These are phyloP conservation scores for Adenanthera pavonina DNA, from an alignment of 306 rosid genomes.

Conservation along the genomic window DNA sequence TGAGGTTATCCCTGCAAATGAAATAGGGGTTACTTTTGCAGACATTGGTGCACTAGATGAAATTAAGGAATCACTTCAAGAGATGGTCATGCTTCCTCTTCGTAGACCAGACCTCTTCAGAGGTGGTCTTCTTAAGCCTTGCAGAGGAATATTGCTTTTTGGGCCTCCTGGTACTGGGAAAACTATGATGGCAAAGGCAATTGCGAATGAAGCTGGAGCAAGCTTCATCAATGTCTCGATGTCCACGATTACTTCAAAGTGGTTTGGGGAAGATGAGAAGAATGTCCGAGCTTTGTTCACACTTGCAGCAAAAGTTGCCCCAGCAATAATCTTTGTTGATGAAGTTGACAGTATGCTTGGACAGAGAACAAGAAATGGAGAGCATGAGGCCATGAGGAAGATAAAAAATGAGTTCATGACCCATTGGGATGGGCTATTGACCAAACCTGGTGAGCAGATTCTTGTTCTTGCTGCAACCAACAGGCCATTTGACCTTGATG, in stretches of 20 bases:
- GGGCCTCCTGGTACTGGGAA: conserved; percentile 82
- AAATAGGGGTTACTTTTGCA: conserved; percentile 72
- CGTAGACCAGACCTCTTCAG: conserved; percentile 76
- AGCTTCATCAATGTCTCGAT: conserved; percentile 73
- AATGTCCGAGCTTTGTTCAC: conserved; percentile 71
- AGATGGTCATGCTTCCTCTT: conserved; percentile 71
- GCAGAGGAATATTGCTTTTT: conserved; percentile 70
- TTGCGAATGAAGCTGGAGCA: conserved; percentile 75
- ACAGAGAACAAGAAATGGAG: conserved; percentile 69
- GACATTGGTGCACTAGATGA: conserved; percentile 71
- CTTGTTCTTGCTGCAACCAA: conserved; percentile 82
- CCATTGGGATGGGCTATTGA: conserved; percentile 76
- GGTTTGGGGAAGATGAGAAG: conserved; percentile 82
- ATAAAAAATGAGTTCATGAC: conserved; percentile 76
- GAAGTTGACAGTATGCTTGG: conserved; percentile 86
- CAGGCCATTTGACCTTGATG: conserved; percentile 85
- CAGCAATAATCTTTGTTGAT: conserved; percentile 70
- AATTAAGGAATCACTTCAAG: conserved; percentile 70
- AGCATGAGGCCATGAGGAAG: conserved; percentile 78
- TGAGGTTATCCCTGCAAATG: conserved; percentile 66
- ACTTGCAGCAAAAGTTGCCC: conserved; percentile 77
- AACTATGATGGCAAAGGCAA: conserved; percentile 79
- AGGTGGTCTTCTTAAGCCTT: conserved; percentile 84
- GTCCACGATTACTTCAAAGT: conserved; percentile 76
- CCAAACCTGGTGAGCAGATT: conserved; percentile 62